These are phyloP conservation scores for Mortierella sp. DNA, from an alignment of 371 early-diverging fungal genomes.

Conservation along the genomic window DNA sequence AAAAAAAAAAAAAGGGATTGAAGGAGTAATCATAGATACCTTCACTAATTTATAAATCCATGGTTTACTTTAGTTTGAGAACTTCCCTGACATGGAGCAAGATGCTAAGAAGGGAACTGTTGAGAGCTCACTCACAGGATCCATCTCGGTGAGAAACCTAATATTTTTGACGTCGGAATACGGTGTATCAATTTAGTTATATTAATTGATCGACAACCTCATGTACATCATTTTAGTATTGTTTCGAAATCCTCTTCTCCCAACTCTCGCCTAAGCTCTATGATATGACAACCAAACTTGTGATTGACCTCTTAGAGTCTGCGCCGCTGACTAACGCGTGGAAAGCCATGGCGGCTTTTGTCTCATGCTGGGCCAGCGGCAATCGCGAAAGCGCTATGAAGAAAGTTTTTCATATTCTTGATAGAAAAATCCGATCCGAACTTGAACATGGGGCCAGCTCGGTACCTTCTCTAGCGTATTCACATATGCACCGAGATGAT, in stretches of 20 bases:
- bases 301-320: conserved; percentile 70
- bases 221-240: conserved; percentile 55
- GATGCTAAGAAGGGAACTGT: conserved; percentile 41
- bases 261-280: conserved; percentile 78
- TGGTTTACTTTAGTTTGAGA: conserved; percentile 71
- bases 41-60: neutral
- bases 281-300: conserved; percentile 68
- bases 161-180: neutral
- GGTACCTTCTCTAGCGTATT: conserved; percentile 64
- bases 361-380: conserved; percentile 41
- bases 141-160: conserved; percentile 27
- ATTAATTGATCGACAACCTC: neutral
- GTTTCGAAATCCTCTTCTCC: conserved; percentile 73
- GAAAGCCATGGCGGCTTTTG: conserved; percentile 67
- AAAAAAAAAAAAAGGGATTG: too few species aligned
- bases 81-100: conserved; percentile 75
- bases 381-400: conserved; percentile 68
- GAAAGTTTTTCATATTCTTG: conserved; percentile 72
- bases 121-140: conserved; percentile 41
- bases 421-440: conserved; percentile 71
- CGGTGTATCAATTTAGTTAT: too few species aligned
- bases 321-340: conserved; percentile 79
- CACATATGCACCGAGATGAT: conserved; percentile 75
- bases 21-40: neutral
- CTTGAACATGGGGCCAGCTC: conserved; percentile 80